phyloP scores from a whole-genome alignment of 495 filamentous ascomycete genomes.

The Daldinia grandis region DNA sequence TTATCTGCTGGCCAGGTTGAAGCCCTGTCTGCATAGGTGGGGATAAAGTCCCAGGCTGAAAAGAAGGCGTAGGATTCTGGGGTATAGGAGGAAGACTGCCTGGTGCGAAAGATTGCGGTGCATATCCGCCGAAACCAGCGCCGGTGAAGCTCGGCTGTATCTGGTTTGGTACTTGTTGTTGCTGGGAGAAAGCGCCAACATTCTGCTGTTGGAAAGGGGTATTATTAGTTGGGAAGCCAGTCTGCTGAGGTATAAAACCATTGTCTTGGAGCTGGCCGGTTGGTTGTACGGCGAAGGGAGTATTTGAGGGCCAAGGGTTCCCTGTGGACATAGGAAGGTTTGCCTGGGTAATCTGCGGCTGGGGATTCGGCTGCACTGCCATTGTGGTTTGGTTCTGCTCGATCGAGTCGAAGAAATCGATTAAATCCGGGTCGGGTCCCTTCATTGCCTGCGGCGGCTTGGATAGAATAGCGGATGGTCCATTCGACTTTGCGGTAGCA shows the following conservation, averaged over 20 bases:
- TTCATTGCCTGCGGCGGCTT: slow-evolving; percentile 54
- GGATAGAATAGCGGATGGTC: slow-evolving; percentile 22
- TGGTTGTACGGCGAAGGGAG: slow-evolving; percentile 50
- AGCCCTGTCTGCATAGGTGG: slow-evolving; percentile 53
- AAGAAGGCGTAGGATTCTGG: slow-evolving; percentile 67
- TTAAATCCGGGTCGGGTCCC: slow-evolving; percentile 80
- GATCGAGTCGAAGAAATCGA: slow-evolving; percentile 98
- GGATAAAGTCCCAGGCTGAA: slow-evolving; percentile 51
- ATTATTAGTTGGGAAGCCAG: slow-evolving; percentile 58
- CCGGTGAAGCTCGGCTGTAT: slow-evolving; percentile 68
- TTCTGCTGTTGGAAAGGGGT: slow-evolving; percentile 58
- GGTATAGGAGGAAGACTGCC: slow-evolving; percentile 67
- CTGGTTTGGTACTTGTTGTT: slow-evolving; percentile 58
- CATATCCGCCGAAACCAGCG: slow-evolving; percentile 87
- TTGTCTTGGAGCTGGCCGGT: slow-evolving; percentile 57
- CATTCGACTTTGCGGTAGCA: slow-evolving; percentile 47
- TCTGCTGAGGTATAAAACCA: slow-evolving; percentile 59
- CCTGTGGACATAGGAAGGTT: slow-evolving; percentile 50
- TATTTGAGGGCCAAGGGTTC: slow-evolving; percentile 54
- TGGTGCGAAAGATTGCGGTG: slow-evolving; percentile 67
- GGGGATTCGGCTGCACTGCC: slow-evolving; percentile 47
- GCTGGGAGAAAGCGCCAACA: slow-evolving; percentile 61
- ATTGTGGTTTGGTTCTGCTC: slow-evolving; percentile 89
- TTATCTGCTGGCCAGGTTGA: slow-evolving; percentile 64
- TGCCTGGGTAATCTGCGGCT: slow-evolving; percentile 38